These are phyloP conservation scores for Marasmius fiardii DNA, from an alignment of 1,284 basidiomycete species.

Conservation along the genomic window DNA sequence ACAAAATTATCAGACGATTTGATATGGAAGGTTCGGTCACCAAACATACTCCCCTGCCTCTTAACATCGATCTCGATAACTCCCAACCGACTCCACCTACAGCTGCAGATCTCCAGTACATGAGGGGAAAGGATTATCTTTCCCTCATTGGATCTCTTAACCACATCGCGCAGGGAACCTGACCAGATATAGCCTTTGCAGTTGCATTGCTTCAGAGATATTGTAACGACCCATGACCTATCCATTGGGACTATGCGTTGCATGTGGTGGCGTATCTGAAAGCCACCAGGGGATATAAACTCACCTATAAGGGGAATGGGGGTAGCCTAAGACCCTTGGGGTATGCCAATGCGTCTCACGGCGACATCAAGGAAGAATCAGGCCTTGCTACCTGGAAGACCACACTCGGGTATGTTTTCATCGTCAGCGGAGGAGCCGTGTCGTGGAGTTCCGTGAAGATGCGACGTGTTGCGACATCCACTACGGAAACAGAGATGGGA, in stretches of 20 bases:
- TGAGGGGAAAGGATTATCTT: conserved; percentile 24
- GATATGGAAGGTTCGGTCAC: conserved; percentile 20
- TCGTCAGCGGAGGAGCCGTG: conserved; percentile 21
- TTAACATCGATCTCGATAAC: conserved; percentile 15
- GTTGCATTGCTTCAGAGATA: conserved; percentile 25
- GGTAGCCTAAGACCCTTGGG: not conserved
- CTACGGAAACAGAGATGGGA: too few species aligned
- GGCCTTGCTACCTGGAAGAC: conserved; percentile 24
- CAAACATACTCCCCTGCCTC: conserved; percentile 19
- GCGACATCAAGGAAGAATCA: conserved; percentile 31
- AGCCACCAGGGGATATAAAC: conserved; percentile 17
- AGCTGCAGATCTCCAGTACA: conserved; percentile 16
- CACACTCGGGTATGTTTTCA: conserved; percentile 27
- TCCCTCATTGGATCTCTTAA: conserved; percentile 24
- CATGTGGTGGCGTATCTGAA: conserved; percentile 30
- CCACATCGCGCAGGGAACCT: conserved; percentile 24
- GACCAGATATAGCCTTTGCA: conserved; percentile 27
- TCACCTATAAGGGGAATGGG: conserved; percentile 22
- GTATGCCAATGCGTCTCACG: conserved; percentile 19
- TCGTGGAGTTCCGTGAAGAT: too few species aligned
- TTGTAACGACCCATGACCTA: conserved; percentile 21
- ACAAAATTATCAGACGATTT: conserved; percentile 19
- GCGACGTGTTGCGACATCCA: too few species aligned
- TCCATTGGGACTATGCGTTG: conserved; percentile 26
- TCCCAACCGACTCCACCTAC: conserved; percentile 9